Evolutionary conservation across 148 eudicot species (phyloP).

Genomic region (Pouteria glomerata): DNA sequence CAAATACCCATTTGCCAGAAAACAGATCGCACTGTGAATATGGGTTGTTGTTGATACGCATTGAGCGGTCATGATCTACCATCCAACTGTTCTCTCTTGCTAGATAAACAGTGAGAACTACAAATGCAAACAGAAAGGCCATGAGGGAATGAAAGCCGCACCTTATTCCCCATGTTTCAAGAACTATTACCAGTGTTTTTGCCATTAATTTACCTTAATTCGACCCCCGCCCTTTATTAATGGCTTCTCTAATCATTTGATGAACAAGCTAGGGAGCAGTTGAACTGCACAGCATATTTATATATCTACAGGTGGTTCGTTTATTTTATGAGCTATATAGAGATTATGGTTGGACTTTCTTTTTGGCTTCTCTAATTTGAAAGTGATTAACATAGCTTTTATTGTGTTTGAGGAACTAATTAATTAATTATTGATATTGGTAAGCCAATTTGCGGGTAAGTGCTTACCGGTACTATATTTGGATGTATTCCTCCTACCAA

Average conservation of each 20-base stretch:
- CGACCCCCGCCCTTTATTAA: not conserved
- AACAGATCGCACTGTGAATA: slow-evolving; percentile 48
- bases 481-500: not conserved
- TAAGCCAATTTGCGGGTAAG: not conserved
- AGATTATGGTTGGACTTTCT: too few species aligned
- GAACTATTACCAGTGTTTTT: slow-evolving; percentile 21
- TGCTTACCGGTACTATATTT: not conserved
- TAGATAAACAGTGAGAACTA: slow-evolving; percentile 37
- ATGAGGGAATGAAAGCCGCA: slow-evolving; percentile 45
- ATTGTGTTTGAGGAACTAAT: not conserved
- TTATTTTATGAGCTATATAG: not conserved
- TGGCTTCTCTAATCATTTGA: not conserved
- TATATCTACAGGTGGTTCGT: not conserved
- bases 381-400: too few species aligned
- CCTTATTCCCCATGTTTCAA: slow-evolving; percentile 33
- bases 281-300: not conserved
- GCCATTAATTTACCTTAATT: slow-evolving; percentile 15
- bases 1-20: slow-evolving; percentile 82
- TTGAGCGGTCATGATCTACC: slow-evolving; percentile 6
- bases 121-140: slow-evolving; percentile 27
- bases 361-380: too few species aligned
- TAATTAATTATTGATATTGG: not conserved
- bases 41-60: not conserved
- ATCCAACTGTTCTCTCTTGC: slow-evolving; percentile 19
- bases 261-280: not conserved